Percentiles rank a stretch among this genome's conserved stretches.
Evolutionary conservation across 148 eudicot species (phyloP).

Genomic region (Silene latifolia): DNA sequence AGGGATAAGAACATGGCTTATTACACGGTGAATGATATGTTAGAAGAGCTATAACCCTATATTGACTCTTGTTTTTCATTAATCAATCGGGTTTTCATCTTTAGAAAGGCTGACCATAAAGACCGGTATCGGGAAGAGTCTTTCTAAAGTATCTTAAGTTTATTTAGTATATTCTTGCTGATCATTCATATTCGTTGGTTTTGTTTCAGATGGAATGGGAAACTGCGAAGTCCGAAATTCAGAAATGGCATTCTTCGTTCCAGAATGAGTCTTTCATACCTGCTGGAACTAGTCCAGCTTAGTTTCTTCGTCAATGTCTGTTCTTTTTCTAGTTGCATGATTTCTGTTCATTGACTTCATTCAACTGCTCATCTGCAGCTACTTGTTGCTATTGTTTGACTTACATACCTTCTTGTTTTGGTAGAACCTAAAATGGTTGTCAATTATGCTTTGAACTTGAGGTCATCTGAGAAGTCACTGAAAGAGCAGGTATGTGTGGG

Average conservation of each 20-base stretch:
- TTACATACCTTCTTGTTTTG: too few relatives aligned
- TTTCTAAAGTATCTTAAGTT: too few relatives aligned
- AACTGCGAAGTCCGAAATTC: conserved; percentile 82
- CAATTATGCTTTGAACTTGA: conserved; percentile 65
- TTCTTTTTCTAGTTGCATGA: neutral
- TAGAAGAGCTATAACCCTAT: too few relatives aligned
- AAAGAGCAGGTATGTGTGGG: conserved; percentile 67
- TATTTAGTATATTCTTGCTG: too few relatives aligned
- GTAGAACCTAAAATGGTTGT: conserved; percentile 78
- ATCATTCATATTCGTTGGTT: too few relatives aligned
- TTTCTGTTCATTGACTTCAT: neutral
- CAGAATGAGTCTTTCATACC: conserved; percentile 77
- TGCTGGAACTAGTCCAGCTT: conserved; percentile 66
- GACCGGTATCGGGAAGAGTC: too few relatives aligned
- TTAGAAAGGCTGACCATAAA: too few relatives aligned
- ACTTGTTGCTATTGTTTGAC: neutral
- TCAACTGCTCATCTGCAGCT: neutral
- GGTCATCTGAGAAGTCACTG: conserved; percentile 81
- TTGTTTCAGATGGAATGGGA: conserved; percentile 75
- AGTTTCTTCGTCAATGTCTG: conserved; percentile 15
- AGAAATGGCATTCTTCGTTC: conserved; percentile 82
- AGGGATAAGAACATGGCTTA: too few relatives aligned
- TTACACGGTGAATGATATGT: too few relatives aligned
- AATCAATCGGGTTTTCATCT: too few relatives aligned
- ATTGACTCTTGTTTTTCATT: too few relatives aligned